Base-by-base conservation (phyloP, 1,284 basidiomycete species). In the Cystobasidium pallidum region DNA sequence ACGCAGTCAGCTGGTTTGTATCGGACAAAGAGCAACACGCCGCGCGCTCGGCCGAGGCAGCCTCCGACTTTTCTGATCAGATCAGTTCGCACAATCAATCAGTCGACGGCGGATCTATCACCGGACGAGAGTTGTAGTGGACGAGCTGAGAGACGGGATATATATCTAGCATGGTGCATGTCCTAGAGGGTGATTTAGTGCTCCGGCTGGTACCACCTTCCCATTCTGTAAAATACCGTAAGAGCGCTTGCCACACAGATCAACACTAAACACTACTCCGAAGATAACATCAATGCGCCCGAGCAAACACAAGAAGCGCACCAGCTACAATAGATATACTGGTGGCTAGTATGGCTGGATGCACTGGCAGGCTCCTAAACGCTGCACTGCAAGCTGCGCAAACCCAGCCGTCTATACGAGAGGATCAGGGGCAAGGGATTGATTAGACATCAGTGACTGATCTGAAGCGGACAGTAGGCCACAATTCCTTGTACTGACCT, bases 301-400 rank as follows among this genome's bases (percentile, higher is more conserved):
- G 49, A 2, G 34, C 32, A 24, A 61, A 62, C 2, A 70, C 67
- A 19, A 58, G 39, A 7, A 59, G 21, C 11, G 28, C 30, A 19
- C 68, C 68, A 21, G 49, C 45, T 19, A 71, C 21, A 1, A 63
- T 19, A 13, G 68, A 43, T 21, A 59, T 11, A 13, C 32, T 28
- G 17, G 68, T 71, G 11, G 68, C 68, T 36, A 64, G 11, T 3
- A 71, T 47, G 13, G 68, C 68, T 21, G 68, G 68, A 39, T 71
- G 68, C 7, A 71, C 59, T 32, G 34, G 34, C 19, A 52, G 28
- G 19, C 43, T 13, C 11, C 68, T 43, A 6, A 71, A 8, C 26
- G 68, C 61, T 36, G 68, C 68, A 34, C 57, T 62, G 34, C 68
- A 71, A 24, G 68, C 68, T 36, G 68, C 61, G 32, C 68, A 71